These are phyloP conservation scores for Hyaloperonospora arabidopsidis DNA, from an alignment of 352 stramenopile genomes.

Conservation along the genomic window DNA sequence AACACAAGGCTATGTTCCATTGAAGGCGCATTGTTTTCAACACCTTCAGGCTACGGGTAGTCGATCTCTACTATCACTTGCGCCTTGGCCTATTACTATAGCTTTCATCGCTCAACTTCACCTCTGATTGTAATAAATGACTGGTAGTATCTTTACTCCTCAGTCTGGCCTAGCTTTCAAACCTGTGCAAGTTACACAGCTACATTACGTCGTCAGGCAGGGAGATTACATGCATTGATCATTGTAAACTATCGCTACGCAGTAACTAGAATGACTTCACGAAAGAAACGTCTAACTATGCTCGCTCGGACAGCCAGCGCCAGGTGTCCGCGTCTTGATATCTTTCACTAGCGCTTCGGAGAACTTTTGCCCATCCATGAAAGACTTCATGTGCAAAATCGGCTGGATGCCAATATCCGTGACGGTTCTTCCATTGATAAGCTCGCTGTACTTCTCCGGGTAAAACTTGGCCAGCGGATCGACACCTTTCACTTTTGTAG, in stretches of 20 bases:
- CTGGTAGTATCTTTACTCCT: too few species aligned
- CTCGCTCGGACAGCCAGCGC: slow-evolving; percentile 38
- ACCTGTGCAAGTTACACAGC: not conserved
- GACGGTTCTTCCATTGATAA: slow-evolving; percentile 86
- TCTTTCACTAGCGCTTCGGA: slow-evolving; percentile 81
- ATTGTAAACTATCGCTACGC: not conserved
- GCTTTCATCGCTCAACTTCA: too few species aligned
- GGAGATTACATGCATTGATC: not conserved
- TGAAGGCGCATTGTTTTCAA: too few species aligned
- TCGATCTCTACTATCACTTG: too few species aligned
- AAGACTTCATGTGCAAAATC: slow-evolving; percentile 95
- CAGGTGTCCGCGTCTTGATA: slow-evolving; percentile 58
- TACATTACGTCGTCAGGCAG: not conserved
- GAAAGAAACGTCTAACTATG: slow-evolving; percentile 3
- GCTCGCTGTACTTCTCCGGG: slow-evolving; percentile 86
- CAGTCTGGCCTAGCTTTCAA: not conserved
- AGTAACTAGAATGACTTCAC: too few species aligned
- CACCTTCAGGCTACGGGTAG: too few species aligned
- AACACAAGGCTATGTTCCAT: too few species aligned
- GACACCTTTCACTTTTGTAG: slow-evolving; percentile 17
- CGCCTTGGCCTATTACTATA: too few species aligned
- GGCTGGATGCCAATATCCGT: slow-evolving; percentile 89
- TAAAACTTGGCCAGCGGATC: slow-evolving; percentile 86
- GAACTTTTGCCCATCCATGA: slow-evolving; percentile 89
- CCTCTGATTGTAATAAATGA: too few species aligned